Base-by-base conservation (phyloP, 768 basidiomycete genomes). In the Mycena epipterygia region DNA sequence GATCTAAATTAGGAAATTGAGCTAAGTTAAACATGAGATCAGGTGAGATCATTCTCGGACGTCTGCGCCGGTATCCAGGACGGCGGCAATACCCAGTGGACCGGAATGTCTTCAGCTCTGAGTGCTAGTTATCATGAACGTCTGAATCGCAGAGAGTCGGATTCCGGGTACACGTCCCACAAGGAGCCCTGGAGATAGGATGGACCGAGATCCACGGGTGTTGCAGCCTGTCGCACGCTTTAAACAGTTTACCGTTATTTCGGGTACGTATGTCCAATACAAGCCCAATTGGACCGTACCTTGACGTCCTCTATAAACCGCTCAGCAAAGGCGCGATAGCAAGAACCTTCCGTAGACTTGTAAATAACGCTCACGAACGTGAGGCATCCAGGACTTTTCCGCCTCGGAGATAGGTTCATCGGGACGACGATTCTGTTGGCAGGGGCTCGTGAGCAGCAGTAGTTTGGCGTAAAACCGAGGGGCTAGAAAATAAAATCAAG, bases 31-130 rank as follows among this genome's bases (percentile, higher is more conserved):
- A 56, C 5, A 63, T 39, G 33, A 53, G 27, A 25, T 56, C 27
- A 42, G 23, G 39, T 30, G 62, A 52, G 46, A 53, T 30, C 39
- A 67, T 27, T 23, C 74, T 83, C 27, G n/a, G n/a, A n/a, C n/a
- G 35, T 67, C 87, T 76, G 87, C 81, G 39, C 88, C 89, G 17
- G 86, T 86, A 61, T 89, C 79, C 68, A 90, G 77, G 35, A 89
- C 86, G 72, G 89, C 88, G 61, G 79, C 77, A n/a, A 89, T 79
- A 37, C 85, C 85, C 65, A 84, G 25, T 86, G 5, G 74, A 73
- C 9, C 74, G 65, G 49, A 48, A 12, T 23, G 17, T 57, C 85
- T 79, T 76, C 73, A 82, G 81, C 21, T 77, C 78, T 73, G 86
- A 82, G 53, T 80, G 79, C 49, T 82, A 83, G 67, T 83, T 81